phyloP scores from a whole-genome alignment of 1,139 yeast genomes.

The Hansenula sp. region DNA sequence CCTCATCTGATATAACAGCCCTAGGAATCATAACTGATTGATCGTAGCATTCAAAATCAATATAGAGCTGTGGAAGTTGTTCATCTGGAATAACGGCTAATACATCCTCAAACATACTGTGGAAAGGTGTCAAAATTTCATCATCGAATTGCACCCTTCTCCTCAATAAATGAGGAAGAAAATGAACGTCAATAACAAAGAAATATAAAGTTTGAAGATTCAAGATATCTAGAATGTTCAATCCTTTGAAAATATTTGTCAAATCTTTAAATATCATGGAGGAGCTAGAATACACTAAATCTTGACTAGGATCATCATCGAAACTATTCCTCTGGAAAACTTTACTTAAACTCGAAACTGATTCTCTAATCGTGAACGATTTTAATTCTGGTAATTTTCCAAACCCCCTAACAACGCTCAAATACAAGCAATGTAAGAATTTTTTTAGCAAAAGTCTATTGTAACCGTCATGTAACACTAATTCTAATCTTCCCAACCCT shows the following conservation, averaged over 20 bases:
- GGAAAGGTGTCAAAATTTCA: too few relatives aligned
- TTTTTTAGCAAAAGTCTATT: slow-evolving; percentile 7
- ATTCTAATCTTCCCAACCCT: slow-evolving; percentile 1
- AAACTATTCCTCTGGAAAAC: too few relatives aligned
- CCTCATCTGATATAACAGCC: not conserved
- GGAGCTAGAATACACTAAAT: not conserved
- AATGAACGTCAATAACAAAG: too few relatives aligned
- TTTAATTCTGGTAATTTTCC: not conserved
- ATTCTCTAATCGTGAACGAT: not conserved
- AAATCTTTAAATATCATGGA: too few relatives aligned
- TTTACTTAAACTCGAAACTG: not conserved
- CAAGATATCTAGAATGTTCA: not conserved
- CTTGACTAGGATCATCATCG: not conserved
- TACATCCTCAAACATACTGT: too few relatives aligned
- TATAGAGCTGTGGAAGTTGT: too few relatives aligned
- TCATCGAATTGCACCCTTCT: too few relatives aligned
- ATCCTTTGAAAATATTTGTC: too few relatives aligned
- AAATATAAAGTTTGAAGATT: too few relatives aligned
- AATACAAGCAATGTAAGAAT: slow-evolving; percentile 4
- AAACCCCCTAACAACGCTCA: not conserved
- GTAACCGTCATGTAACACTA: slow-evolving; percentile 8
- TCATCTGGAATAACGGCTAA: too few relatives aligned
- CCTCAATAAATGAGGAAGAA: too few relatives aligned
- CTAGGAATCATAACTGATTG: not conserved
- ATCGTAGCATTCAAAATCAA: not conserved